Base-by-base conservation (phyloP, 352 stramenopile species). In the Phytophthora crassamura region DNA sequence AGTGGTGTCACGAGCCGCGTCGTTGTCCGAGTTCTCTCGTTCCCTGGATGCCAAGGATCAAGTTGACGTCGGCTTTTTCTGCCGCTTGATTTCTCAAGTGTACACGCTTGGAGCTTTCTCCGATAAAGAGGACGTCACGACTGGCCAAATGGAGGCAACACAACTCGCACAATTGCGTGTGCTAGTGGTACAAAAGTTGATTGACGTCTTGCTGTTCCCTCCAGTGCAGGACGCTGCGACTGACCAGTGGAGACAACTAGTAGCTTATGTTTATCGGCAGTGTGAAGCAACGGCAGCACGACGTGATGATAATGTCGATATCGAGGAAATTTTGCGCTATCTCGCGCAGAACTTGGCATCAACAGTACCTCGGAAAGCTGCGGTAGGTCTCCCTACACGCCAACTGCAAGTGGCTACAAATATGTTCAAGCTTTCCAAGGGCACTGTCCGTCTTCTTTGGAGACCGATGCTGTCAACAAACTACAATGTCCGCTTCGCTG, bases 51-150 rank as follows among this genome's bases (percentile, higher is more conserved):
- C 56, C 15, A 75, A 74, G 11, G 51, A 71, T 16, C 72, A 75
- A 43, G 72, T 84, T n/a, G 80, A 93, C 30, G 80, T 90, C 2
- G 72, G 56, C 16, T 92, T 93, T 64, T 93, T 93, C 41, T 95
- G 88, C 65, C 87, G 85, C 33, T 58, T 94, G 33, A 76, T 92
- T 32, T 75, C 87, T 10, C 80, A 94, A 64, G 69, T 91, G 1
- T 94, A 94, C 33, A 64, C 72, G 3, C 53, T 63, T 49, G 61
- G 65, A 5, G 52, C 62, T 28, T 59, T 68, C 7, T 54, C 55
- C 2, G 71, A 75, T 18, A 73, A 72, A 22, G 69, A 72, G 6
- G 32, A 47, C 25, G 42, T 59, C 22, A 69, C 47, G 3, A 66
- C 62, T 60, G 65, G 52, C 4, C 69, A 81, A 46, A 76, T 81